These are phyloP conservation scores for Apium graveolens DNA, from an alignment of 129 eudicot genomes.

Conservation along the genomic window DNA sequence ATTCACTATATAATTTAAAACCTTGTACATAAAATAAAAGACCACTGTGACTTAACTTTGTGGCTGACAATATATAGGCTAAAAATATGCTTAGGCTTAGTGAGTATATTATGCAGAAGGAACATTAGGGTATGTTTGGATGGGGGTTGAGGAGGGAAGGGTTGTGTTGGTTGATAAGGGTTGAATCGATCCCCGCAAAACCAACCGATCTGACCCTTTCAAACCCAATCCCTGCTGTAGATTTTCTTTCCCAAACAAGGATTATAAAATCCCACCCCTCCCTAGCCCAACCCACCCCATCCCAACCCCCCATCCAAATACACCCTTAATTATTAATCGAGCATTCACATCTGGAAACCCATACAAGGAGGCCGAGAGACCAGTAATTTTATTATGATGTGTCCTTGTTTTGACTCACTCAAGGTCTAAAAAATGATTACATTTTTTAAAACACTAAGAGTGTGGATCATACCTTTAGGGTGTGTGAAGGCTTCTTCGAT, in stretches of 20 bases:
- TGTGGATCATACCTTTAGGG: conserved; percentile 50
- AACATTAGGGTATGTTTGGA: not conserved
- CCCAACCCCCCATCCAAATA: no score
- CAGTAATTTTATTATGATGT: not conserved
- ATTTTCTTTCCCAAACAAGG: no score
- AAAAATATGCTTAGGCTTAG: not conserved
- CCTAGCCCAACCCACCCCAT: no score
- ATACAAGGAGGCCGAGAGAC: not conserved
- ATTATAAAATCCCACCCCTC: no score
- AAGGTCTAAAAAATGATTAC: not conserved
- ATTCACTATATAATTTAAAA: not conserved
- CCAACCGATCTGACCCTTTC: no score
- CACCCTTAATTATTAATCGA: not conserved
- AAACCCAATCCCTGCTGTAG: no score
- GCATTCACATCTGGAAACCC: not conserved
- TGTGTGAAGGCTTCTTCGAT: conserved; percentile 81
- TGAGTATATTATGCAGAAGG: not conserved
- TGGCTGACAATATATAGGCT: not conserved
- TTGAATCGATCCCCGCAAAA: no score
- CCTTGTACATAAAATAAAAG: not conserved
- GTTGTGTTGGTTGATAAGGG: no score
- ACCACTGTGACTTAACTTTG: not conserved
- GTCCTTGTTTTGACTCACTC: not conserved
- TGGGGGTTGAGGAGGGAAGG: no score
- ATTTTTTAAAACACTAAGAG: not conserved